A percentile compares a stretch with the other conserved stretches of the same genome.
phyloP scores from a whole-genome alignment of 129 eudicot genomes.

The Smallanthus sonchifolius region DNA sequence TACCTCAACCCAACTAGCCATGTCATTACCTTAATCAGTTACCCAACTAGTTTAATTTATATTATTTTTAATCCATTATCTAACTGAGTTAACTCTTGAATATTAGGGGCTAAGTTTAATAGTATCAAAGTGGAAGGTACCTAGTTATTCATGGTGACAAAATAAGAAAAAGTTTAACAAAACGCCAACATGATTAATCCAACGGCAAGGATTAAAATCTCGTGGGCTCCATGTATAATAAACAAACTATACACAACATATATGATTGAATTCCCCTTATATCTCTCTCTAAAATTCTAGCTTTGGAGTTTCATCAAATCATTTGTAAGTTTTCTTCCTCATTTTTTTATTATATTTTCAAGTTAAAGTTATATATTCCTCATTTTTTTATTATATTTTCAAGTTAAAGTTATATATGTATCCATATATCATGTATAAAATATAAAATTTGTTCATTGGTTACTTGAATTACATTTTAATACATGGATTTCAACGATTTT shows the following conservation, averaged over 20 bases:
- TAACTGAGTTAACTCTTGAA: not conserved
- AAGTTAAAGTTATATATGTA: not conserved
- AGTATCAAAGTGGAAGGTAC: not conserved
- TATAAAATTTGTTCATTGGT: not conserved
- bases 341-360: not conserved
- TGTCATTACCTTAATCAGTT: too few relatives aligned
- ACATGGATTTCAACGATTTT: not conserved
- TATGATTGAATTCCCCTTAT: not conserved
- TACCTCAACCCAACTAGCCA: too few relatives aligned
- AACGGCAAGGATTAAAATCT: not conserved
- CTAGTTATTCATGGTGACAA: not conserved
- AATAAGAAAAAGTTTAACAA: not conserved
- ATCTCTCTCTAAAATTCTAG: not conserved
- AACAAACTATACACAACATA: not conserved
- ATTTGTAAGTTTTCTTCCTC: constrained; percentile 14
- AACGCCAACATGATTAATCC: not conserved
- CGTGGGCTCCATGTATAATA: not conserved
- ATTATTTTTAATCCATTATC: too few relatives aligned
- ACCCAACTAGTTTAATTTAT: too few relatives aligned
- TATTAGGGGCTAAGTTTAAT: not conserved
- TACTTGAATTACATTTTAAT: not conserved
- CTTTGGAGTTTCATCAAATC: not conserved
- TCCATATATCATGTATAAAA: too few relatives aligned
- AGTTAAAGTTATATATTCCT: not conserved
- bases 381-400: not conserved